Conservation (phyloP, 371 early-diverging fungal species). For the Mortierella sp. region DNA sequence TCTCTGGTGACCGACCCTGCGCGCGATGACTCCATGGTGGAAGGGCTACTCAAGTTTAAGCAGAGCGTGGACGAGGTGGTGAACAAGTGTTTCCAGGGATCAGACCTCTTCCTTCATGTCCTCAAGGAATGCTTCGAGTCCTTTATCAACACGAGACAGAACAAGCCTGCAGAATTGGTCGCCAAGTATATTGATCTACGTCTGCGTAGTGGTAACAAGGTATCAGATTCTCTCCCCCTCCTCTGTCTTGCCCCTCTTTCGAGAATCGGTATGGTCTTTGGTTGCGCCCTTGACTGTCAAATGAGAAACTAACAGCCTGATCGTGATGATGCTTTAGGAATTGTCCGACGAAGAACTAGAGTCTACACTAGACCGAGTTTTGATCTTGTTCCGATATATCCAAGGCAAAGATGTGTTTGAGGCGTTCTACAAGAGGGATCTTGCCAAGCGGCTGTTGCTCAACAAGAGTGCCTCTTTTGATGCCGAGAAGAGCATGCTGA, state of each 20-base stretch:
- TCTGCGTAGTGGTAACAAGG: constrained; percentile 59
- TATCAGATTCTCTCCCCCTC: too few species aligned
- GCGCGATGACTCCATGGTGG: constrained; percentile 72
- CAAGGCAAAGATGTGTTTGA: constrained; percentile 96
- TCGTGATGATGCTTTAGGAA: constrained; percentile 34
- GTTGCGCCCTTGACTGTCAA: not conserved
- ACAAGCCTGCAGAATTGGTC: constrained; percentile 90
- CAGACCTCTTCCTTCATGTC: constrained; percentile 68
- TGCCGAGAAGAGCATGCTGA: constrained; percentile 84
- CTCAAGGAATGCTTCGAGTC: constrained; percentile 88
- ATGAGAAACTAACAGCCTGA: not conserved
- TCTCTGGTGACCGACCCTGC: constrained; percentile 62
- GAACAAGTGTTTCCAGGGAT: constrained; percentile 66
- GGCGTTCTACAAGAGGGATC: constrained; percentile 90
- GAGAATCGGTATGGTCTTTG: too few species aligned
- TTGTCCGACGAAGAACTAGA: constrained; percentile 75
- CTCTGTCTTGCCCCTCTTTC: too few species aligned
- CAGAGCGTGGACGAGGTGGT: constrained; percentile 72
- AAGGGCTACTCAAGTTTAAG: constrained; percentile 76
- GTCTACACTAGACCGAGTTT: constrained; percentile 68
- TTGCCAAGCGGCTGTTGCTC: constrained; percentile 89
- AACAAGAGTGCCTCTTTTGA: constrained; percentile 82
- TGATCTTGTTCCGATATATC: constrained; percentile 89
- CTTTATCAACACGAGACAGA: constrained; percentile 86
- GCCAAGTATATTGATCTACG: constrained; percentile 83